Base-by-base conservation (phyloP, 169 alveolate species). In the Eimeria tenella region DNA sequence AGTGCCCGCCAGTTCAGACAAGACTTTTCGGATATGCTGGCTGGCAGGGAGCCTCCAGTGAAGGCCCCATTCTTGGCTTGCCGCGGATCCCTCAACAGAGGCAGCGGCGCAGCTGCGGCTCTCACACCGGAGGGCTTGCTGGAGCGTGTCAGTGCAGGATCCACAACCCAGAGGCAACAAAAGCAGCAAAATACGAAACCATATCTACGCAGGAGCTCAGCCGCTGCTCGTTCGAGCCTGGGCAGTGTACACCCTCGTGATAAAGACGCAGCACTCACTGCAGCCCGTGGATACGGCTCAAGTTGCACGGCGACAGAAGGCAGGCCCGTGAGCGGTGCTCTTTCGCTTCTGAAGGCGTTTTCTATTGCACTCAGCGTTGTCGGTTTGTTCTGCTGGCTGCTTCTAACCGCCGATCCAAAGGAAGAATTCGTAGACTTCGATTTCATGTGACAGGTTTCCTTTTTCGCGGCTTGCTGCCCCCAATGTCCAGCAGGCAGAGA, bases 401-500 rank as follows among this genome's bases (percentile, higher is more conserved):
- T 84, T 50, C 25, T 84, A 23, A 62, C 79, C n/a, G 7, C 75
- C 13, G 79, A 42, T 75, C 79, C 91, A 49, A 82, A 60, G 77
- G 91, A 84, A 53, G 91, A 84, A 77, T 84, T 84, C 21, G 53
- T 84, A 84, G 91, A 84, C 91, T 84, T 84, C 62, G 91, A 84
- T 19, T 84, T 84, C 63, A 84, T 84, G 91, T 84, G 63, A 84
- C 55, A n/a, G 89, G 74, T 55, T 63, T 31, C 42, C 42, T 31
- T 31, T 31, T 31, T 31, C 42, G 42, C 42, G 42, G 42, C 42
- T 31, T 31, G 68, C 65, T 19, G 50, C 23, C 86, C 52, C 65
- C 65, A 52, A 0, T 17, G 83, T 13, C 31, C 83, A 73, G 83
- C 31, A 60, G 42, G 53, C 63, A 50, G 49, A 19, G 86, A 75